Evolutionary conservation across 192 early-diverging fungal genomes (phyloP).

Genomic region (Backusella mclennaniae): DNA sequence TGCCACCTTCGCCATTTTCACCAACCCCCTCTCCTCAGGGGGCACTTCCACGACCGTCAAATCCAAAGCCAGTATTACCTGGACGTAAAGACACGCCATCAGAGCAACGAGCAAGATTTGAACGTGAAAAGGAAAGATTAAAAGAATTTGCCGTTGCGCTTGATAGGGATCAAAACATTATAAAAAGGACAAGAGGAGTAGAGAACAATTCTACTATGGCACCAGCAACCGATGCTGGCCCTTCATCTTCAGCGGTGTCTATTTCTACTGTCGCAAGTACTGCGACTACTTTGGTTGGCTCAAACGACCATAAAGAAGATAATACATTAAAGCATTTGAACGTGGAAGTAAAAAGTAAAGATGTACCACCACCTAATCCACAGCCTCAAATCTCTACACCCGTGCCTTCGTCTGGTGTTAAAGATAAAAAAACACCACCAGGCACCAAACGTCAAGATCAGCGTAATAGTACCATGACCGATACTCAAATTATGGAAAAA

Average conservation of each 20-base stretch:
- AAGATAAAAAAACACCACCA: not conserved
- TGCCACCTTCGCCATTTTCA: constrained; percentile 3
- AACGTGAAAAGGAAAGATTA: constrained; percentile 16
- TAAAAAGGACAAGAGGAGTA: not conserved
- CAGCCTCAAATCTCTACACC: constrained; percentile 39
- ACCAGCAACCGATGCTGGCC: not conserved
- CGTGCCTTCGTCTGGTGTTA: constrained; percentile 12
- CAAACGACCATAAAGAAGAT: constrained; percentile 20
- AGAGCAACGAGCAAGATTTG: constrained; percentile 14
- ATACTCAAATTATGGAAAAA: constrained; percentile 94
- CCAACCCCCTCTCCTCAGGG: not conserved
- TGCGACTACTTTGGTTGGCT: not conserved
- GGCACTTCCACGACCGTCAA: not conserved
- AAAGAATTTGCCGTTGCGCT: not conserved
- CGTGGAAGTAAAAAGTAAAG: constrained; percentile 10
- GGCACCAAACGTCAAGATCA: constrained; percentile 60
- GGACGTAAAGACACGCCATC: not conserved
- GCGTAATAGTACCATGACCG: constrained; percentile 83
- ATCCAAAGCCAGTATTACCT: not conserved
- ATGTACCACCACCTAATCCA: constrained; percentile 25
- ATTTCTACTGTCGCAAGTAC: not conserved
- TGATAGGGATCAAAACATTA: constrained; percentile 12
- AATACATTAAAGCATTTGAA: not conserved
- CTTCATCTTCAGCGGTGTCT: not conserved
- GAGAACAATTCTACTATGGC: not conserved